Evolutionary conservation across 495 filamentous ascomycete genomes (phyloP).

Genomic region (Hypoxylon trugodes): DNA sequence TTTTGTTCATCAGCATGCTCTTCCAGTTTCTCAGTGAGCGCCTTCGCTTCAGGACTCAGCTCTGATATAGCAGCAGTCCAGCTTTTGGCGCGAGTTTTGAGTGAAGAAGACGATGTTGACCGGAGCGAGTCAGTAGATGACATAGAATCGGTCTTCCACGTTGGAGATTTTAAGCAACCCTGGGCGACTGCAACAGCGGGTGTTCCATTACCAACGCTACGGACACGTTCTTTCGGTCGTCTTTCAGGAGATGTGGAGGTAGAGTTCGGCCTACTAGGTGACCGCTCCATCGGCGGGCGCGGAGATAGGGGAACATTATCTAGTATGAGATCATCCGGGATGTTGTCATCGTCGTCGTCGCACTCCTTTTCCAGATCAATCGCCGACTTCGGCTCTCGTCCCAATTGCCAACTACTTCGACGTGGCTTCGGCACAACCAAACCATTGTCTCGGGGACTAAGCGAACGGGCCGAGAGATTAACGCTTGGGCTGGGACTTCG

Average conservation of each 20-base stretch:
- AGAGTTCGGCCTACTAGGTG: slow-evolving; percentile 58
- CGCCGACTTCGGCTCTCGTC: slow-evolving; percentile 71
- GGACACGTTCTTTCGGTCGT: slow-evolving; percentile 55
- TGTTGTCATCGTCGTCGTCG: slow-evolving; percentile 81
- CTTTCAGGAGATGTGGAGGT: slow-evolving; percentile 67
- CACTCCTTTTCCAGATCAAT: slow-evolving; percentile 88
- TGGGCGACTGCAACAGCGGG: slow-evolving; percentile 57
- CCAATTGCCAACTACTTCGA: slow-evolving; percentile 77
- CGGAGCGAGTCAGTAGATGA: slow-evolving; percentile 31
- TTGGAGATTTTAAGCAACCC: slow-evolving; percentile 58
- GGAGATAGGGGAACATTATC: slow-evolving; percentile 97
- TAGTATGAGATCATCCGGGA: slow-evolving; percentile 89
- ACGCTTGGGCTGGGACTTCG: slow-evolving; percentile 56
- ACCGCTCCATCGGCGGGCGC: slow-evolving; percentile 72
- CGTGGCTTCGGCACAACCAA: slow-evolving; percentile 56
- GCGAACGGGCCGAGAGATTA: slow-evolving; percentile 44
- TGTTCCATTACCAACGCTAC: slow-evolving; percentile 64
- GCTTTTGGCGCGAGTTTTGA: slow-evolving; percentile 74
- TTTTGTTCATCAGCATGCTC: slow-evolving; percentile 77
- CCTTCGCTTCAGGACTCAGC: slow-evolving; percentile 86
- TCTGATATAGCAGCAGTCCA: slow-evolving; percentile 83
- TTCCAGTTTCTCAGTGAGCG: slow-evolving; percentile 88
- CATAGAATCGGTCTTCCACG: slow-evolving; percentile 52
- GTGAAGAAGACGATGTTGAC: slow-evolving; percentile 42
- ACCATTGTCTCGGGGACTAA: slow-evolving; percentile 53